Percentiles rank a stretch among this genome's conserved stretches.
Evolutionary conservation across 1,284 basidiomycete genomes (phyloP).

Genomic region (Heterobasidion parviporum): DNA sequence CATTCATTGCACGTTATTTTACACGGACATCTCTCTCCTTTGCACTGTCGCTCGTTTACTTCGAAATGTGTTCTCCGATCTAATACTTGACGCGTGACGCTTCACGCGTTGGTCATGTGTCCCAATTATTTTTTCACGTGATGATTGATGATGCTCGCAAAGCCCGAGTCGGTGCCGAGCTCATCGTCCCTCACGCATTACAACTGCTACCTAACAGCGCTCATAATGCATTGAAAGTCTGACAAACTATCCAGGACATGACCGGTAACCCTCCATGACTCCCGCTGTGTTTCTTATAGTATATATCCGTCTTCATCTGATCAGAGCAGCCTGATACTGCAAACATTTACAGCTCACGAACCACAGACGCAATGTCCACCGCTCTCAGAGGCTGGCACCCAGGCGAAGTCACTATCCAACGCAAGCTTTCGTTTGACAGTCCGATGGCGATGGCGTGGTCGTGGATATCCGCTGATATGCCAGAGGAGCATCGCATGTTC

Average conservation of each 20-base stretch:
- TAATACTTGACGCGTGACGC: neutral
- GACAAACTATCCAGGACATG: too few relatives aligned
- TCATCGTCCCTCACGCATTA: neutral
- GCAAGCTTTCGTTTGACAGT: constrained; percentile 19
- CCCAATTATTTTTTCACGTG: neutral
- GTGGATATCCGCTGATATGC: constrained; percentile 22
- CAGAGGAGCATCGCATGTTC: constrained; percentile 28
- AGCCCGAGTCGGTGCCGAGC: neutral
- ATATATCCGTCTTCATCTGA: neutral
- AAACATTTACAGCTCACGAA: neutral
- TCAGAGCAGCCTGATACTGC: neutral
- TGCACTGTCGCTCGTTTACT: neutral
- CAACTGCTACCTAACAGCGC: too few relatives aligned
- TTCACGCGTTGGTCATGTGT: neutral
- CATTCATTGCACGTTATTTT: too few relatives aligned
- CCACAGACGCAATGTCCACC: neutral
- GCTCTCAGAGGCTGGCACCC: constrained; percentile 27
- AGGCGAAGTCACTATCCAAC: constrained; percentile 28
- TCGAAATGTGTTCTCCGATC: neutral
- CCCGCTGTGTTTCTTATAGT: neutral
- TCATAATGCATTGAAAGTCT: too few relatives aligned
- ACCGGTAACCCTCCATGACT: too few relatives aligned
- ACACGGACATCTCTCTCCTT: neutral
- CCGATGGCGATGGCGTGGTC: constrained; percentile 21
- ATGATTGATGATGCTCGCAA: neutral